Base-by-base conservation (phyloP, 1,284 basidiomycete genomes). In the Agaricales sp. region DNA sequence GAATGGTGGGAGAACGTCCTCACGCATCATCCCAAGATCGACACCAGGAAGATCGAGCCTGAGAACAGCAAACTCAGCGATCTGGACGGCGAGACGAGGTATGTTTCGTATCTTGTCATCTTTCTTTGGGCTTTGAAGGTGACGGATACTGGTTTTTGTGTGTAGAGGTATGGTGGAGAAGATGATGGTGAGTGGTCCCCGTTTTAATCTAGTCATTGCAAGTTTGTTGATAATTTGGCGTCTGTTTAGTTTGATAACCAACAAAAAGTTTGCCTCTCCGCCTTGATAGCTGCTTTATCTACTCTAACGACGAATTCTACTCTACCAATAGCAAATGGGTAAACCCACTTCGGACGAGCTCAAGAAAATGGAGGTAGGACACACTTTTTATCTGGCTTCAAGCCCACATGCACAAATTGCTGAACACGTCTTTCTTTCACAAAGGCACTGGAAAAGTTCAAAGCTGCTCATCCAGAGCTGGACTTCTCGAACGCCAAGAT, bases 1-100 rank as follows among this genome's bases (percentile, higher is more conserved):
- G 81, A 89, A 50, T 99, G 96, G 96, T 99, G 96, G 96, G 90
- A 92, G 62, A 93, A 98, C 63, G 88, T 99, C 53, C 72, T 99
- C 52, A 88, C 86, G 1, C 89, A 94, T 61, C 92, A 97, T 60
- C 93, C 96, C 8, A 96, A 93, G 74, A 88, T 99, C 70, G 91
- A 99, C 63, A 98, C 94, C 11, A 88, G 79, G 47, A 98, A 98
- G 73, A 97, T 99, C 58, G 83, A 88, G 56, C 96, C 96, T 0
- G 84, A 89, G 59, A 95, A 96, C 63, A 94, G 93, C 59, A 96
- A 96, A 63, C 74, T 99, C 49, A 90, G 92, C 60, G 96, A 99
- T 59, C 76, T 99, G 24, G 96, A 99, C 59, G 87, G 85, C 18
- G 92, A 94, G 63, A 93, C 92, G 2, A 80, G 89, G 88, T 86